Conservation (phyloP, 805 yeast species). For the Teunomyces kruisii region DNA sequence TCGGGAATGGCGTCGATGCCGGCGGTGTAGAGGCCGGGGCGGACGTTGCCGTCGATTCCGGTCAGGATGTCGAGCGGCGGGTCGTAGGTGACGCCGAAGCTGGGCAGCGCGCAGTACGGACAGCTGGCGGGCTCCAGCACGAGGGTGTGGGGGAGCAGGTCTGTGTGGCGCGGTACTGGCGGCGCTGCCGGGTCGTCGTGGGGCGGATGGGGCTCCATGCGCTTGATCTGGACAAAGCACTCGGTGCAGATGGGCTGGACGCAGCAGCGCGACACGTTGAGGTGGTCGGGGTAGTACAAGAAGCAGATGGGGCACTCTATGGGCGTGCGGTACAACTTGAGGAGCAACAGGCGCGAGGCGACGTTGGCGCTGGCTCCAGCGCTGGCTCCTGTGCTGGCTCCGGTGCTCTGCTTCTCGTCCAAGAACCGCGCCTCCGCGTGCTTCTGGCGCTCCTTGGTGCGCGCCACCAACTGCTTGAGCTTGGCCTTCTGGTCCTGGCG, state of each 20-base stretch:
- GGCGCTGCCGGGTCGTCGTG: conserved; percentile 52
- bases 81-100: conserved; percentile 82
- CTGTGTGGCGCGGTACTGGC: not conserved
- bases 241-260: conserved; percentile 92
- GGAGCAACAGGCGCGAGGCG: conserved; percentile 47
- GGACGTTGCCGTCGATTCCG: conserved; percentile 54
- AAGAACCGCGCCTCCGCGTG: conserved; percentile 37
- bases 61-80: conserved; percentile 55
- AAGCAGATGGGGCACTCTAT: conserved; percentile 95
- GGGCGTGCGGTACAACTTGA: conserved; percentile 63
- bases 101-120: conserved; percentile 88
- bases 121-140: conserved; percentile 88
- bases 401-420: conserved; percentile 27
- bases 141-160: conserved; percentile 53
- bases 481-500: conserved; percentile 50
- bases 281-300: conserved; percentile 72
- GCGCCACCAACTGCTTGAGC: conserved; percentile 37
- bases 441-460: conserved; percentile 28
- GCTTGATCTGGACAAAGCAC: conserved; percentile 93
- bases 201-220: conserved; percentile 91
- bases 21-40: conserved; percentile 13
- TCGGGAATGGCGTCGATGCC: conserved; percentile 1
- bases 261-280: conserved; percentile 86
- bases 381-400: conserved; percentile 1
- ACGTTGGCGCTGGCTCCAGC: conserved; percentile 18